These are phyloP conservation scores for Boletus semigastroideus DNA, from an alignment of 1,284 basidiomycete genomes.

Conservation along the genomic window DNA sequence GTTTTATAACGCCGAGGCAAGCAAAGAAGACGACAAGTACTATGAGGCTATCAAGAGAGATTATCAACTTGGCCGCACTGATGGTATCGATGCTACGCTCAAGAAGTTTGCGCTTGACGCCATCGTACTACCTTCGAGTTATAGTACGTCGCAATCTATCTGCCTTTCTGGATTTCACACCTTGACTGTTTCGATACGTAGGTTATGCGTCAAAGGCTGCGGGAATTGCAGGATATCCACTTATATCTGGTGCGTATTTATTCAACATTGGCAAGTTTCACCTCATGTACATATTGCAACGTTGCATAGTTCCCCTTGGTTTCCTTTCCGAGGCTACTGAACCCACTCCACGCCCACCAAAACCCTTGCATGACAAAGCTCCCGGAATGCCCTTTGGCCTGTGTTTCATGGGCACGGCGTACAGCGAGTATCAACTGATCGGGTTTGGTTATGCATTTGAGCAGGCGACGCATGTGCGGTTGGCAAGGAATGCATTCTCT, in stretches of 20 bases:
- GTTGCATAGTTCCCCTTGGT: slow-evolving; percentile 44
- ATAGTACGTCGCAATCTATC: slow-evolving; percentile 13
- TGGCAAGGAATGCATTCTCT: slow-evolving; percentile 30
- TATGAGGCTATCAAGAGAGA: slow-evolving; percentile 39
- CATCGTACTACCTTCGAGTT: slow-evolving; percentile 40
- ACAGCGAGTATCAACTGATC: slow-evolving; percentile 49
- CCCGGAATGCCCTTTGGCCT: slow-evolving; percentile 51
- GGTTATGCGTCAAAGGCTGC: slow-evolving; percentile 21
- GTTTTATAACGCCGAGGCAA: slow-evolving; percentile 39
- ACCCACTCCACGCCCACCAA: slow-evolving; percentile 30
- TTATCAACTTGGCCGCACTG: slow-evolving; percentile 37
- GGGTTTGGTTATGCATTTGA: slow-evolving; percentile 54
- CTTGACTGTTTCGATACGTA: neutral
- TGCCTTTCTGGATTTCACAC: neutral
- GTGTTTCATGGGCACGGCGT: slow-evolving; percentile 50
- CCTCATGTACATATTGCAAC: neutral
- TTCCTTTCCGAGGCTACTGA: slow-evolving; percentile 37
- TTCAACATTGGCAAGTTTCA: neutral
- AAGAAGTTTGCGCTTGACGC: slow-evolving; percentile 44
- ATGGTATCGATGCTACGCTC: slow-evolving; percentile 48
- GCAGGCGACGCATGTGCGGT: slow-evolving; percentile 48
- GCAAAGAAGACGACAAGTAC: slow-evolving; percentile 38
- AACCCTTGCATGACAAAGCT: slow-evolving; percentile 31
- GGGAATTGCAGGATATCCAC: slow-evolving; percentile 28
- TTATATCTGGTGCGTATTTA: slow-evolving; percentile 22